These are phyloP conservation scores for Lojkania enalia DNA, from an alignment of 2,329 filamentous ascomycete species.

Conservation along the genomic window DNA sequence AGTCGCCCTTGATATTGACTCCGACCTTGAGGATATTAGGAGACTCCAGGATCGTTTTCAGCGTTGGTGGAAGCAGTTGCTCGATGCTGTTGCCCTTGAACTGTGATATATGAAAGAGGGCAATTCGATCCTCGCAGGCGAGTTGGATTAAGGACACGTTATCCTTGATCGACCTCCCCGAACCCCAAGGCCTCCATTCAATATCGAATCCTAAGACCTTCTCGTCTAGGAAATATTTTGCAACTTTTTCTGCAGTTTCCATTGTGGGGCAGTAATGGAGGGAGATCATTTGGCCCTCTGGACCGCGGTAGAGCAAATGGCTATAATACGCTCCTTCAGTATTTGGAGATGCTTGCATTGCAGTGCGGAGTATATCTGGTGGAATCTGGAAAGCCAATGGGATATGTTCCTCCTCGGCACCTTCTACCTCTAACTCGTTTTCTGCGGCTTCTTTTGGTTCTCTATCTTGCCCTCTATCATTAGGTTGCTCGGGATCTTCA, in stretches of 20 bases:
- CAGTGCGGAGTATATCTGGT: slow-evolving; percentile 25
- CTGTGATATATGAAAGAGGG: slow-evolving; percentile 75
- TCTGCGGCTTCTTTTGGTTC: slow-evolving; percentile 6
- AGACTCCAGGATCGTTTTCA: slow-evolving; percentile 74
- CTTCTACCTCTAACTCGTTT: slow-evolving; percentile 1
- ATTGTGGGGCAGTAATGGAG: slow-evolving; percentile 78
- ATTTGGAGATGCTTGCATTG: slow-evolving; percentile 36
- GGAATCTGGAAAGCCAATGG: slow-evolving; percentile 41
- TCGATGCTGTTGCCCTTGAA: slow-evolving; percentile 42
- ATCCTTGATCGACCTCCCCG: slow-evolving; percentile 65
- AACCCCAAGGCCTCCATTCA: slow-evolving; percentile 68
- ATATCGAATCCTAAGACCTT: slow-evolving; percentile 83
- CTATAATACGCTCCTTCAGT: slow-evolving; percentile 61
- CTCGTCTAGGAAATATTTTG: slow-evolving; percentile 69
- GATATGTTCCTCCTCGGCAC: slow-evolving; percentile 18
- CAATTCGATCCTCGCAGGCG: slow-evolving; percentile 75
- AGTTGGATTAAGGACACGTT: slow-evolving; percentile 84
- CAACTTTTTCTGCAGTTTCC: slow-evolving; percentile 68
- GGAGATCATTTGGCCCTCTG: slow-evolving; percentile 58
- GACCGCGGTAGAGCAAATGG: slow-evolving; percentile 66
- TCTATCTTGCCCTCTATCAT: too few relatives aligned
- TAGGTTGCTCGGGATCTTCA: too few relatives aligned
- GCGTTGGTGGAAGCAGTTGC: slow-evolving; percentile 68
- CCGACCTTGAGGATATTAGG: slow-evolving; percentile 72
- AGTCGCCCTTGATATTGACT: slow-evolving; percentile 69